A percentile compares a stretch with the other conserved stretches of the same genome.
phyloP scores from a whole-genome alignment of 305 asterid genomes.

The Stenogyne calaminthoides region DNA sequence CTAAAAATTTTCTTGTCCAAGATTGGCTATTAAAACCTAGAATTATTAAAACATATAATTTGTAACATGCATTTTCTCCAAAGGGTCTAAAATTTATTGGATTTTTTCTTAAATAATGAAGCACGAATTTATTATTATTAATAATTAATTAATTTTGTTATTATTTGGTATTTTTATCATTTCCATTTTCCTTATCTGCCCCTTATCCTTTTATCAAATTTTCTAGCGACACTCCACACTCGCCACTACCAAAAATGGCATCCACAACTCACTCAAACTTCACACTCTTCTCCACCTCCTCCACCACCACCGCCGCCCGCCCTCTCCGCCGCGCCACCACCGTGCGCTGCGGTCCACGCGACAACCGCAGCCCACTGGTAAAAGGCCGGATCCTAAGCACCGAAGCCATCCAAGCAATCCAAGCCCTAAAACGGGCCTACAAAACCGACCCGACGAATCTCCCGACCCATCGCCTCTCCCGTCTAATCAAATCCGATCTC shows the following conservation, averaged over 20 bases:
- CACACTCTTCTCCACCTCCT: conserved; percentile 41
- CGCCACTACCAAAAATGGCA: conserved; percentile 46
- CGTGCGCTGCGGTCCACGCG: conserved; percentile 68
- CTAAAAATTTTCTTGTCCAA: no score
- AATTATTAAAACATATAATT: no score
- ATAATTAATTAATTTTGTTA: background rate
- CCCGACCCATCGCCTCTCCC: conserved; percentile 54
- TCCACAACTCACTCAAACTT: conserved; percentile 42
- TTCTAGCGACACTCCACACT: background rate
- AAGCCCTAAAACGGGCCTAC: conserved; percentile 79
- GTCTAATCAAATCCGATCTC: conserved; percentile 86
- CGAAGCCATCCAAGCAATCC: conserved; percentile 96
- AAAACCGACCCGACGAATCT: conserved; percentile 51
- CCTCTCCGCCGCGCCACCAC: conserved; percentile 30
- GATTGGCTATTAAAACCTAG: no score
- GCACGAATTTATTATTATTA: no score
- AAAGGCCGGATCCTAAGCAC: conserved; percentile 80
- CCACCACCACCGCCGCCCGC: conserved; percentile 12
- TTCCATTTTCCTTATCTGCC: no score
- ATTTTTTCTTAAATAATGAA: no score
- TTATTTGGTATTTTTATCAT: background rate
- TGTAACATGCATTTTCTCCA: no score
- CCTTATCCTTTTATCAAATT: conserved; percentile 24
- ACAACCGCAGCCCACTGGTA: conserved; percentile 75
- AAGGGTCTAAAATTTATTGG: no score